Evolutionary conservation across 768 basidiomycete species (phyloP).

Genomic region (Termitomyces sp.): DNA sequence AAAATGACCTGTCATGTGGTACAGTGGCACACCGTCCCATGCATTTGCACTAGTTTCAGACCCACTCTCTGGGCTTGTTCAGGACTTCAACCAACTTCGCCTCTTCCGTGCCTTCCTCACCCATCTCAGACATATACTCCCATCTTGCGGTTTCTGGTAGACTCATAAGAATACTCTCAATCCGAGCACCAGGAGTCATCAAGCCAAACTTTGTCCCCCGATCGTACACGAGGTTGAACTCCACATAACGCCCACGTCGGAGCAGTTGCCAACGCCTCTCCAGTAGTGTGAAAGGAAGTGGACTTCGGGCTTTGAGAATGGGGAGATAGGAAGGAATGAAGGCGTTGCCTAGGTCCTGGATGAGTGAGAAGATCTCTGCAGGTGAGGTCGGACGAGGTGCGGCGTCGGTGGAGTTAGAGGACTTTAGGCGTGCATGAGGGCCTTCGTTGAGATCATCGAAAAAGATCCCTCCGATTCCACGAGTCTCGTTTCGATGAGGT

Average conservation of each 20-base stretch:
- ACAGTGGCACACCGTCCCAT: no score
- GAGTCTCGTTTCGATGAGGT: constrained; percentile 79
- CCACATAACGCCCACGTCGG: constrained; percentile 89
- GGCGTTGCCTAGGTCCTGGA: constrained; percentile 69
- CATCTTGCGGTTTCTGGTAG: constrained; percentile 84
- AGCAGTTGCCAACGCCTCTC: constrained; percentile 92
- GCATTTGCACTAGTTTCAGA: constrained; percentile 10
- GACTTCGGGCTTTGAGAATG: constrained; percentile 62
- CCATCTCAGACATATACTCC: constrained; percentile 86
- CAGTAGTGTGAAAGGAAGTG: constrained; percentile 56
- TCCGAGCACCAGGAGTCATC: constrained; percentile 79
- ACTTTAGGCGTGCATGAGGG: constrained; percentile 60
- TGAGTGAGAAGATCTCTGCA: constrained; percentile 74
- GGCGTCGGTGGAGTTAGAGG: constrained; percentile 28
- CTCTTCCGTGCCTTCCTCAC: constrained; percentile 64
- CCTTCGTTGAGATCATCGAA: constrained; percentile 87
- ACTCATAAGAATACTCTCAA: constrained; percentile 91
- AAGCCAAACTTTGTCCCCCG: constrained; percentile 87
- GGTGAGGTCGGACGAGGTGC: constrained; percentile 50
- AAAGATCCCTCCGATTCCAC: constrained; percentile 94
- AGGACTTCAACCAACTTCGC: constrained; percentile 61
- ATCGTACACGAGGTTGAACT: constrained; percentile 89
- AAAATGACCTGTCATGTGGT: background rate
- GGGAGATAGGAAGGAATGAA: constrained; percentile 92
- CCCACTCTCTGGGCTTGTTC: constrained; percentile 66